A percentile compares a stretch with the other conserved stretches of the same genome.
Conservation (phyloP, 2,329 filamentous ascomycete genomes). For the Epichloe festucae region DNA sequence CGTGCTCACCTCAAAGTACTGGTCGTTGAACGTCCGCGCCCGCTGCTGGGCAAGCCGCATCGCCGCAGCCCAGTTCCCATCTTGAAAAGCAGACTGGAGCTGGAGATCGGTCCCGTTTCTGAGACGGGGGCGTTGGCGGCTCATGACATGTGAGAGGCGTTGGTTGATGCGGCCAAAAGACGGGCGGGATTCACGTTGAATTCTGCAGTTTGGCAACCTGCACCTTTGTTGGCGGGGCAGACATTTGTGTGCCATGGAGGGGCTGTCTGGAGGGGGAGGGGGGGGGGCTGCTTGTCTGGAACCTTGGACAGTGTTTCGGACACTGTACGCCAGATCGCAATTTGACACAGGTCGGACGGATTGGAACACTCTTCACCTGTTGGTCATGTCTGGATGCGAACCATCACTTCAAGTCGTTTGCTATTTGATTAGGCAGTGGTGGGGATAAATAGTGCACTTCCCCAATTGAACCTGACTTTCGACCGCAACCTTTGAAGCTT, state of each 20-base stretch:
- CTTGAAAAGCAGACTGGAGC: constrained; percentile 41
- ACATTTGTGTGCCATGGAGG: neutral
- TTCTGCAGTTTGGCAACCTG: no score
- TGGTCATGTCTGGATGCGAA: no score
- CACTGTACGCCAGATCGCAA: neutral
- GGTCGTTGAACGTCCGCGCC: constrained; percentile 34
- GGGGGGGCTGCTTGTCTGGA: neutral
- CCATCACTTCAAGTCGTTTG: neutral
- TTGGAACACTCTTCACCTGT: no score
- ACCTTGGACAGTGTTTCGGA: neutral
- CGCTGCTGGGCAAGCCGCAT: constrained; percentile 40
- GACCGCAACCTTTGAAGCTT: no score
- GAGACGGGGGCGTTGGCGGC: constrained; percentile 24
- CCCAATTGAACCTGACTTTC: no score
- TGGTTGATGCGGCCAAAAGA: neutral
- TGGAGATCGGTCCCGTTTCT: constrained; percentile 39
- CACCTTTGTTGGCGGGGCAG: constrained; percentile 4
- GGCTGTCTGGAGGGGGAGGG: neutral
- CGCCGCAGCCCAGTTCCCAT: constrained; percentile 39
- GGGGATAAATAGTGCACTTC: neutral
- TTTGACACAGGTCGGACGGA: no score
- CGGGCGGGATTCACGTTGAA: neutral
- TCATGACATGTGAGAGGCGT: constrained; percentile 15
- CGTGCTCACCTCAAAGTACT: constrained; percentile 38
- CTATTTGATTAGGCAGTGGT: neutral